A percentile compares a stretch with the other conserved stretches of the same genome.
Conservation (phyloP, 208 protist genomes). For the Trypanosoma melophagium region DNA sequence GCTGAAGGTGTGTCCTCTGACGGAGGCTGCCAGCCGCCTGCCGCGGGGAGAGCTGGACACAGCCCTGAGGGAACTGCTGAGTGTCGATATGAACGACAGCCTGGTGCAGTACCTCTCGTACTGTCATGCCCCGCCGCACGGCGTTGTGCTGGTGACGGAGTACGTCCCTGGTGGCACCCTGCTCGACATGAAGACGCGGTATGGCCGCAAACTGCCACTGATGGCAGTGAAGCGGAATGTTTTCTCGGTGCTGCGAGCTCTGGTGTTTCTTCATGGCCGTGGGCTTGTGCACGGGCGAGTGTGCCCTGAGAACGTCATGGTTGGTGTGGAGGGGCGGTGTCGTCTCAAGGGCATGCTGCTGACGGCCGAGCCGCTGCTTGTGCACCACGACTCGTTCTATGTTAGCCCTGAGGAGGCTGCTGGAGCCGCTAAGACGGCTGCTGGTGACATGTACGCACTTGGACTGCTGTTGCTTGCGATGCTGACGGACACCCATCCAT, state of each 20-base stretch:
- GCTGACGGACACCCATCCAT: constrained; percentile 34
- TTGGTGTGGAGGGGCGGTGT: constrained; percentile 35
- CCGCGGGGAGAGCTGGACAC: constrained; percentile 1
- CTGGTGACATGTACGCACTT: constrained; percentile 48
- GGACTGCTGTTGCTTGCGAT: constrained; percentile 47
- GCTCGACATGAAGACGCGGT: constrained; percentile 28
- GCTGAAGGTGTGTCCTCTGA: constrained; percentile 17
- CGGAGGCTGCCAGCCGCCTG: neutral
- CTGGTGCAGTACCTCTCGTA: constrained; percentile 24
- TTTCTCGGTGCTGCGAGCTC: constrained; percentile 33
- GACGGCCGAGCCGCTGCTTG: constrained; percentile 21
- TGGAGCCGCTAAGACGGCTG: constrained; percentile 22
- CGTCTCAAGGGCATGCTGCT: constrained; percentile 10
- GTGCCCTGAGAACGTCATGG: constrained; percentile 34
- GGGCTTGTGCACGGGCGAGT: constrained; percentile 44
- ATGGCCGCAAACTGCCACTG: constrained; percentile 31
- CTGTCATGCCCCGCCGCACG: constrained; percentile 20
- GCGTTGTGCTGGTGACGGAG: constrained; percentile 30
- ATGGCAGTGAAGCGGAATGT: constrained; percentile 33
- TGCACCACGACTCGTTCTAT: constrained; percentile 29
- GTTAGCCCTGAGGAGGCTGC: constrained; percentile 38
- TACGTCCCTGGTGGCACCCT: constrained; percentile 41
- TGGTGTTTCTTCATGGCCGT: constrained; percentile 47
- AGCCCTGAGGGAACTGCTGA: constrained; percentile 9
- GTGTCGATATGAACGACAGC: constrained; percentile 17